Conservation (phyloP, 768 basidiomycete species). For the Suillus cothurnatus region DNA sequence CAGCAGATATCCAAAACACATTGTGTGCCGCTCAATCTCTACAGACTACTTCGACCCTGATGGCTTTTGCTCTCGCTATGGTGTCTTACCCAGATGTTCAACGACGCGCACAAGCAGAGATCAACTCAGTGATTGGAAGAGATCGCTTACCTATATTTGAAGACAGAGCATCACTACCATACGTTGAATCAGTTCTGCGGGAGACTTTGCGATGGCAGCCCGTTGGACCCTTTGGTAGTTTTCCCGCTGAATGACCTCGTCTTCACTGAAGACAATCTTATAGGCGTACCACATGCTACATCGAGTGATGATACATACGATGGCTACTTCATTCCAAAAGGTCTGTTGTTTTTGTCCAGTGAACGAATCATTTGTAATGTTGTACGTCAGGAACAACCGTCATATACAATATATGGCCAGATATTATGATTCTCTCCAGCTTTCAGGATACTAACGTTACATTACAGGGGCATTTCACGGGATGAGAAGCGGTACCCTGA, state of each 20-base stretch:
- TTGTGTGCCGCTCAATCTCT: not conserved
- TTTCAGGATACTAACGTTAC: not conserved
- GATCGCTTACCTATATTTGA: not conserved
- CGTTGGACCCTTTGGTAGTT: not conserved
- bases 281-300: constrained; percentile 3
- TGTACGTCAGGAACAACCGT: not conserved
- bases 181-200: constrained; percentile 1
- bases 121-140: constrained; percentile 11
- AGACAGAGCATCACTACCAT: not conserved
- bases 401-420: constrained; percentile 2
- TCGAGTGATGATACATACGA: constrained; percentile 39
- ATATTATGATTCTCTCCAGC: not conserved
- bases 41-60: constrained; percentile 15
- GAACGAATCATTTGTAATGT: not conserved
- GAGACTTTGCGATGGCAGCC: constrained; percentile 4
- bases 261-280: not conserved
- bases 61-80: constrained; percentile 10
- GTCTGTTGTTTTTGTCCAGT: constrained; percentile 4
- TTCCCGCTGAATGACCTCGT: not conserved
- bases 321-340: constrained; percentile 33
- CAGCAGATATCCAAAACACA: not conserved
- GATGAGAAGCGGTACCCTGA: constrained; percentile 12
- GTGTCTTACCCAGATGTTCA: constrained; percentile 13
- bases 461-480: constrained; percentile 9
- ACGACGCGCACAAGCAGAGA: constrained; percentile 19